Percentiles rank a stretch among this genome's conserved stretches.
phyloP scores from a whole-genome alignment of 306 rosid genomes.

The Luffa aegyptiaca region DNA sequence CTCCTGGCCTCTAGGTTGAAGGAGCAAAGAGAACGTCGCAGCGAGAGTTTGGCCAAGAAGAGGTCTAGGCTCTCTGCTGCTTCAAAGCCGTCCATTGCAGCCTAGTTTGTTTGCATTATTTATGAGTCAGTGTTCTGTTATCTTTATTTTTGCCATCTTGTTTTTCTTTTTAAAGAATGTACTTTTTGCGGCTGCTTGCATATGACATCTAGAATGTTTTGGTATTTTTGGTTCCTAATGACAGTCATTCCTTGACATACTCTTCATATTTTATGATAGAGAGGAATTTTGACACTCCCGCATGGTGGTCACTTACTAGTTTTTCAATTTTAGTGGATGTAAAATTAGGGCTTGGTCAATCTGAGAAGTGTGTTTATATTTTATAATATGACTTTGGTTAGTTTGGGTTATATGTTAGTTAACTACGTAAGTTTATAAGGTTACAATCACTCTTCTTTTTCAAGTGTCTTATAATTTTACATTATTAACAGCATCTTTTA shows the following conservation, averaged over 20 bases:
- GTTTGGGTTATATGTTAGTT: not conserved
- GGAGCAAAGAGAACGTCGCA: slow-evolving; percentile 57
- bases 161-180: not conserved
- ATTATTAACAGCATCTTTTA: too few relatives aligned
- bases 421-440: too few relatives aligned
- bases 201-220: not conserved
- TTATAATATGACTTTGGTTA: not conserved
- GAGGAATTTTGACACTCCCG: not conserved
- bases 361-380: not conserved
- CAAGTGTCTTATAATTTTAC: too few relatives aligned
- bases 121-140: not conserved
- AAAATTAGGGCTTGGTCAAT: not conserved
- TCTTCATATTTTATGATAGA: not conserved
- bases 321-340: not conserved
- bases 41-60: slow-evolving; percentile 56
- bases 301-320: not conserved
- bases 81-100: slow-evolving; percentile 36
- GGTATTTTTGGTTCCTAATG: not conserved
- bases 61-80: slow-evolving; percentile 56
- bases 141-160: not conserved
- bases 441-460: too few relatives aligned
- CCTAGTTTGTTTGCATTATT: slow-evolving; percentile 10
- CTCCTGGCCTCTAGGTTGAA: slow-evolving; percentile 50
- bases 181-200: not conserved
- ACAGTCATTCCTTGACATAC: not conserved